Evolutionary conservation across 2,329 filamentous ascomycete genomes (phyloP).

Genomic region (Furcasterigmium sp.): DNA sequence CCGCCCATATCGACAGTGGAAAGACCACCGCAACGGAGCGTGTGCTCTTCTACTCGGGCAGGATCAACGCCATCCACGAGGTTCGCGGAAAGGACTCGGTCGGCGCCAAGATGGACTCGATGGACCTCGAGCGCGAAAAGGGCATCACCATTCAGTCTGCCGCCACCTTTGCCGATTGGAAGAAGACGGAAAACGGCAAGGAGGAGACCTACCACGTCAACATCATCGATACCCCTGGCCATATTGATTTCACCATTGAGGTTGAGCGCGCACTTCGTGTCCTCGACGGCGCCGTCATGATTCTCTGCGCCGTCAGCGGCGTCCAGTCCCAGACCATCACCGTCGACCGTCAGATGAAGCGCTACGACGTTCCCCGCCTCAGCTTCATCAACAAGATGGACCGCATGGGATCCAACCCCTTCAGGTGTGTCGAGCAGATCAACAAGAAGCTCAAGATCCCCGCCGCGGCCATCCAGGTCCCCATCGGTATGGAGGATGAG

Average conservation of each 20-base stretch:
- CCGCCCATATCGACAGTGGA: constrained; percentile 96
- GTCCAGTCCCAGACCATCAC: constrained; percentile 98
- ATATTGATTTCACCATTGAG: constrained; percentile 99
- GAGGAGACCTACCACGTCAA: constrained; percentile 96
- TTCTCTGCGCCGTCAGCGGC: constrained; percentile 93
- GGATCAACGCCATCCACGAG: constrained; percentile 96
- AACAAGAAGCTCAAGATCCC: constrained; percentile 91
- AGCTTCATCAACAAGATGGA: constrained; percentile 99
- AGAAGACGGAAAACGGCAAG: constrained; percentile 75
- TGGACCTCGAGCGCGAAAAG: constrained; percentile 97
- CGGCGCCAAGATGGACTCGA: constrained; percentile 99
- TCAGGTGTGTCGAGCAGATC: constrained; percentile 96
- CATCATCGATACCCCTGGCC: constrained; percentile 95
- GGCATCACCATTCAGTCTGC: constrained; percentile 99
- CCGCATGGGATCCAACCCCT: constrained; percentile 95
- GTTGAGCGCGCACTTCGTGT: constrained; percentile 93
- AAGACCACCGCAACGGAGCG: constrained; percentile 97
- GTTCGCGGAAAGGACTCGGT: constrained; percentile 91
- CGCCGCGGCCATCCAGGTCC: constrained; percentile 89
- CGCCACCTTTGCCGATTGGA: constrained; percentile 96
- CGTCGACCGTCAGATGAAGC: constrained; percentile 96
- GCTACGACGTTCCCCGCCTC: constrained; percentile 92
- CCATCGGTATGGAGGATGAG: constrained; percentile 86
- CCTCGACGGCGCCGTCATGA: constrained; percentile 95
- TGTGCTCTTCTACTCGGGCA: constrained; percentile 95